Conservation (phyloP, 305 asterid genomes). For the Fraxinus nigra region DNA sequence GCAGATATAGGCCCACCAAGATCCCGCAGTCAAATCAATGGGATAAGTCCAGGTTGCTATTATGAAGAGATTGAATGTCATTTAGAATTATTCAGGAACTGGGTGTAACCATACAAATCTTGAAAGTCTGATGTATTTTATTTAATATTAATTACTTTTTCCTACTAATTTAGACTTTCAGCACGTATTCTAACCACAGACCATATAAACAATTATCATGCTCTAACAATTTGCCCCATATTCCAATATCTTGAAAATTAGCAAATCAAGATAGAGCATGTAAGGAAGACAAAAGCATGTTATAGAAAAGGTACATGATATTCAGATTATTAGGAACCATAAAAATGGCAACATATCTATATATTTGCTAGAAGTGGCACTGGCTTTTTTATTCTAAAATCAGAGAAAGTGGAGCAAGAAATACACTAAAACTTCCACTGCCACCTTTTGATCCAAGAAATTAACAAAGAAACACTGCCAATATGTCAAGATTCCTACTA, state of each 20-base stretch:
- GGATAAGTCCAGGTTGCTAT: background rate
- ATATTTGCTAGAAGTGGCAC: background rate
- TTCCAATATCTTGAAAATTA: background rate
- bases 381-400: background rate
- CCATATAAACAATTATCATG: background rate
- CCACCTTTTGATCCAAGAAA: background rate
- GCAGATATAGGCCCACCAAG: background rate
- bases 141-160: background rate
- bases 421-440: background rate
- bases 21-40: background rate
- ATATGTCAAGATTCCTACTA: background rate
- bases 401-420: background rate
- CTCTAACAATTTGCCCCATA: background rate
- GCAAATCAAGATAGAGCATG: background rate
- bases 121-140: background rate
- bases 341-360: background rate
- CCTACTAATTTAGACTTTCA: background rate
- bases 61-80: background rate
- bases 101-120: background rate
- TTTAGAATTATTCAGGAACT: background rate
- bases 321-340: background rate
- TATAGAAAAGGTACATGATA: background rate
- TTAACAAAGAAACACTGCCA: background rate
- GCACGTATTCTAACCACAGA: background rate
- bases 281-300: background rate